Evolutionary conservation across 441 rosid genomes (phyloP).

Genomic region (Pelargonium hybrid): DNA sequence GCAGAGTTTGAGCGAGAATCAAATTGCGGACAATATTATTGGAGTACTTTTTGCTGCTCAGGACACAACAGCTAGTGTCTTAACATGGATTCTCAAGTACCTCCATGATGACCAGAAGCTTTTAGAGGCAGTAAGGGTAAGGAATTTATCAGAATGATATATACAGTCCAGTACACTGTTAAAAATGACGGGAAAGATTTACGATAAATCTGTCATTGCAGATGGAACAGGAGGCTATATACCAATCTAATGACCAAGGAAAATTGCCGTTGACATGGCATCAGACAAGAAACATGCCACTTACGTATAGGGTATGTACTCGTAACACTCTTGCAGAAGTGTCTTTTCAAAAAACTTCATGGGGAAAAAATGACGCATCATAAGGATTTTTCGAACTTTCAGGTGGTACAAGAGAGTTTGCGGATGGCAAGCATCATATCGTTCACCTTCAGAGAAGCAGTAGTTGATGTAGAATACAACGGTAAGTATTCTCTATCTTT

Average conservation of each 20-base stretch:
- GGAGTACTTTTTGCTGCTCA: slow-evolving; percentile 72
- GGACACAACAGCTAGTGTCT: slow-evolving; percentile 55
- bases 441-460: slow-evolving; percentile 67
- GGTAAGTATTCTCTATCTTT: slow-evolving; percentile 22
- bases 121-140: slow-evolving; percentile 60
- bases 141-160: background rate
- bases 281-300: slow-evolving; percentile 73
- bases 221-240: slow-evolving; percentile 64
- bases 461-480: slow-evolving; percentile 56
- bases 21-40: slow-evolving; percentile 55
- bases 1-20: slow-evolving; percentile 29
- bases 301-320: slow-evolving; percentile 47
- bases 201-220: slow-evolving; percentile 17
- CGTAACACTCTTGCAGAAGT: background rate
- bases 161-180: background rate
- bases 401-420: slow-evolving; percentile 62
- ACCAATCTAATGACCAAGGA: slow-evolving; percentile 37
- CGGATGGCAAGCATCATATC: slow-evolving; percentile 70
- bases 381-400: slow-evolving; percentile 9
- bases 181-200: background rate
- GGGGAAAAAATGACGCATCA: background rate
- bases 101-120: slow-evolving; percentile 55
- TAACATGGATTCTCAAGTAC: slow-evolving; percentile 66
- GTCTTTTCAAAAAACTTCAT: background rate
- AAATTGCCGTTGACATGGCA: slow-evolving; percentile 55